A percentile compares a stretch with the other conserved stretches of the same genome.
Evolutionary conservation across 257 asterid genomes (phyloP).

Genomic region (Lycium ferocissimum): DNA sequence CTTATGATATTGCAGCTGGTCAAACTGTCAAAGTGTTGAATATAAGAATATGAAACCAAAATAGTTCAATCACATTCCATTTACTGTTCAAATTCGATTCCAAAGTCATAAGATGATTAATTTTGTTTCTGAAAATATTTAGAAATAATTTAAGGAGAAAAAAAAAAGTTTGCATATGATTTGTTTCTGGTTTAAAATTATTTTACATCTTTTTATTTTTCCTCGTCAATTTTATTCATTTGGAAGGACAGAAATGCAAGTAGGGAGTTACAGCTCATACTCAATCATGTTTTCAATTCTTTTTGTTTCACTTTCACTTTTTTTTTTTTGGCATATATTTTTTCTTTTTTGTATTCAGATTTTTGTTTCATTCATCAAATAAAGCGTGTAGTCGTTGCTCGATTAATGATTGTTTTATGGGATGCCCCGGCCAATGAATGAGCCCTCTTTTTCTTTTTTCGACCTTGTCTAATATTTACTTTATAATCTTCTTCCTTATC

Average conservation of each 20-base stretch:
- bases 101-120: not conserved
- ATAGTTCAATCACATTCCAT: not conserved
- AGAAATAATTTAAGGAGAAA: slow-evolving; percentile 12
- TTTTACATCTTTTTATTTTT: not conserved
- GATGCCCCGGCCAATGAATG: not conserved
- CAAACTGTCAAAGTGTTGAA: not conserved
- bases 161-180: not conserved
- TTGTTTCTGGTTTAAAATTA: too few species aligned
- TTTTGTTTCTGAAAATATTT: not conserved
- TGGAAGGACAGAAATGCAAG: slow-evolving; percentile 11
- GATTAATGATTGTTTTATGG: not conserved
- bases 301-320: not conserved
- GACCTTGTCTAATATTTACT: not conserved
- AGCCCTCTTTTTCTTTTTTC: not conserved
- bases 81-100: not conserved
- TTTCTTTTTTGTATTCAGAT: not conserved
- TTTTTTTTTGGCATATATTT: not conserved
- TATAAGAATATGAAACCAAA: not conserved
- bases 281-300: not conserved
- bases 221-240: not conserved
- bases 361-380: not conserved
- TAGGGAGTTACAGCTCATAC: not conserved
- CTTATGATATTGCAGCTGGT: not conserved
- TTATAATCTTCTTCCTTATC: not conserved
- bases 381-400: not conserved